phyloP scores from a whole-genome alignment of 2,329 filamentous ascomycete species.

The Aulographum hederae region DNA sequence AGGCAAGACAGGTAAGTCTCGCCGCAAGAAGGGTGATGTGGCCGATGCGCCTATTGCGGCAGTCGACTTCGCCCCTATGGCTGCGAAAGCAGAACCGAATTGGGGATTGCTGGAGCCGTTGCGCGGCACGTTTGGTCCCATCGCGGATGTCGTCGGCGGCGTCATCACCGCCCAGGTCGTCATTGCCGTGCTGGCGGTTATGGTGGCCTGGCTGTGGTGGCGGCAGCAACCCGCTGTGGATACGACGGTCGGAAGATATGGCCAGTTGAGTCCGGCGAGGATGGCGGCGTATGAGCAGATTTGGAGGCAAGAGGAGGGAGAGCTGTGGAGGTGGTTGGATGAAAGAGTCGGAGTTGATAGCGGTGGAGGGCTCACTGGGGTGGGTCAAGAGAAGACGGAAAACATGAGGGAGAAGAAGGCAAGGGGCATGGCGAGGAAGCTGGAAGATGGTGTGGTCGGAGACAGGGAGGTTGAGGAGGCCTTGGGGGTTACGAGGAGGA shows the following conservation, averaged over 20 bases:
- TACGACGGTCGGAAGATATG: neutral
- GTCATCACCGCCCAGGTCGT: slow-evolving; percentile 61
- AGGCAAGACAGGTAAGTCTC: slow-evolving; percentile 27
- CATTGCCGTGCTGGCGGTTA: slow-evolving; percentile 52
- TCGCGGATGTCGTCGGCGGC: slow-evolving; percentile 47
- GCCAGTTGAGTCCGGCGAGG: slow-evolving; percentile 35
- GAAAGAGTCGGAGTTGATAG: slow-evolving; percentile 48
- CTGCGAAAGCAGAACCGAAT: slow-evolving; percentile 22
- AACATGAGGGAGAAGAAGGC: slow-evolving; percentile 35
- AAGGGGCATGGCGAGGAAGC: slow-evolving; percentile 38
- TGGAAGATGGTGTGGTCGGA: too few species aligned
- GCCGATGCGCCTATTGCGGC: slow-evolving; percentile 7
- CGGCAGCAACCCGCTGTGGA: slow-evolving; percentile 17
- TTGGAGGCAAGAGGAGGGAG: slow-evolving; percentile 73
- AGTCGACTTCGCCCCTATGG: neutral
- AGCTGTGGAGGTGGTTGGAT: slow-evolving; percentile 87
- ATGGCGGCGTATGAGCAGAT: slow-evolving; percentile 81
- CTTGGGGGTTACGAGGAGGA: slow-evolving; percentile 73
- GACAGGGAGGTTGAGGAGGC: slow-evolving; percentile 61
- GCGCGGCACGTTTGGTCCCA: slow-evolving; percentile 47
- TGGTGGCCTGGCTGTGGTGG: slow-evolving; percentile 61
- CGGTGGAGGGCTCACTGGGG: slow-evolving; percentile 10
- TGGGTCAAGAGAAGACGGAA: slow-evolving; percentile 12
- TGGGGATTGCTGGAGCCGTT: slow-evolving; percentile 78
- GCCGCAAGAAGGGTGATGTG: slow-evolving; percentile 23